phyloP scores from a whole-genome alignment of 495 filamentous ascomycete genomes.

The Mycothermus thermophilus region DNA sequence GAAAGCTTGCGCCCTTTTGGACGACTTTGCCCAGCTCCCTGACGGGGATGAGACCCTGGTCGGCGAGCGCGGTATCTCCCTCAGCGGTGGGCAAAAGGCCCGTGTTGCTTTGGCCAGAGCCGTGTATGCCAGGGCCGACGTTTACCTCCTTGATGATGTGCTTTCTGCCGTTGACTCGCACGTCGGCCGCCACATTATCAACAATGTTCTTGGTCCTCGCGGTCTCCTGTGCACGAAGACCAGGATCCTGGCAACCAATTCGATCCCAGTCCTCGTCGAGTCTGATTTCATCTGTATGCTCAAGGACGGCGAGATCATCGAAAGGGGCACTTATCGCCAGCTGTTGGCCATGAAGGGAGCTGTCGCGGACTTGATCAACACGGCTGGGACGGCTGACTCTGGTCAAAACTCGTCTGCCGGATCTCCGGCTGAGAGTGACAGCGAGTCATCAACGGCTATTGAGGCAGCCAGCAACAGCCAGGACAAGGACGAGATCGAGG shows the following conservation, averaged over 20 bases:
- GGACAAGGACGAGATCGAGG: conserved; percentile 51
- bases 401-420: conserved; percentile 13
- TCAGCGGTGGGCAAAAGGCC: conserved; percentile 95
- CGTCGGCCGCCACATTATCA: conserved; percentile 87
- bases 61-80: conserved; percentile 90
- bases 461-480: conserved; percentile 29
- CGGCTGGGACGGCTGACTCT: conserved; percentile 44
- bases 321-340: conserved; percentile 80
- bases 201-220: conserved; percentile 74
- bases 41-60: conserved; percentile 96
- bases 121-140: conserved; percentile 93
- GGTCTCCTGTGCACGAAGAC: conserved; percentile 80
- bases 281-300: conserved; percentile 70
- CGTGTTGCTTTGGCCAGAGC: conserved; percentile 88
- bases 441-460: conserved; percentile 48
- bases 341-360: conserved; percentile 88
- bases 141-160: conserved; percentile 89
- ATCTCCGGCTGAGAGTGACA: conserved; percentile 34
- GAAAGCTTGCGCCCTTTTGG: conserved; percentile 79
- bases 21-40: conserved; percentile 85
- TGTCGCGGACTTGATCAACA: conserved; percentile 72
- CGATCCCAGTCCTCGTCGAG: conserved; percentile 81
- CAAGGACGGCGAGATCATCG: conserved; percentile 68
- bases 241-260: conserved; percentile 88
- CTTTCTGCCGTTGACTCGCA: conserved; percentile 96